Evolutionary conservation across 2,329 filamentous ascomycete genomes (phyloP).

Genomic region (Chrysosporium keratinophilum): DNA sequence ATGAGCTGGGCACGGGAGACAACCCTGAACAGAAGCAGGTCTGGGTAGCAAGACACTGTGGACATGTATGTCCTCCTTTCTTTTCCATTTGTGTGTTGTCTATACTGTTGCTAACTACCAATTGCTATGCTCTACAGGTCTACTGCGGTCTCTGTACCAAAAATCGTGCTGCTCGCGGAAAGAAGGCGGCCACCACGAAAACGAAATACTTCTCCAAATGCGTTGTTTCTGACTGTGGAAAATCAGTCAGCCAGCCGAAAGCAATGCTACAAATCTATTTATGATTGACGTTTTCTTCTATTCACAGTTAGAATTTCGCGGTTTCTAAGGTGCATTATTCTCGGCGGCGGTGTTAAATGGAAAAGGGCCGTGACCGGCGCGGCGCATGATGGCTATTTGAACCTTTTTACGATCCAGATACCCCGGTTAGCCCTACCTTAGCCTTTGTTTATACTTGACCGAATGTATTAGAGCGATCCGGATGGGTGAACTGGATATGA

Average conservation of each 20-base stretch:
- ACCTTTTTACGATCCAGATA: neutral
- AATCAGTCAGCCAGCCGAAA: conserved; percentile 29
- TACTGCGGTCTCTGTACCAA: conserved; percentile 41
- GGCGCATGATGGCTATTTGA: neutral
- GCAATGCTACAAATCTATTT: conserved; percentile 41
- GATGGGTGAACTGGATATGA: neutral
- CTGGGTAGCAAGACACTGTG: conserved; percentile 83
- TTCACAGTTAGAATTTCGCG: neutral
- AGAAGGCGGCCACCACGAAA: conserved; percentile 22
- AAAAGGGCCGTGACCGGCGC: neutral
- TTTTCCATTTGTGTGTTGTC: neutral
- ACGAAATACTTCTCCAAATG: conserved; percentile 37
- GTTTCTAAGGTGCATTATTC: neutral
- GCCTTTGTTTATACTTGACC: neutral
- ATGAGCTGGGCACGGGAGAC: conserved; percentile 68
- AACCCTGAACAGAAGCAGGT: conserved; percentile 66
- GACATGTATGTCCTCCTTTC: conserved; percentile 54
- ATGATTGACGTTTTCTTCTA: conserved; percentile 20
- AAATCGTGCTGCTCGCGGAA: conserved; percentile 30
- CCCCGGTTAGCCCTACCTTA: neutral
- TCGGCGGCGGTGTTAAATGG: neutral
- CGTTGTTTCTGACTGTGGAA: conserved; percentile 34
- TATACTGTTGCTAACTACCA: conserved; percentile 13
- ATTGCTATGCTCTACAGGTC: conserved; percentile 26
- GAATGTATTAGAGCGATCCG: neutral